These are phyloP conservation scores for Ceratocystis cacaofunesta DNA, from an alignment of 2,329 filamentous ascomycete genomes.

Conservation along the genomic window DNA sequence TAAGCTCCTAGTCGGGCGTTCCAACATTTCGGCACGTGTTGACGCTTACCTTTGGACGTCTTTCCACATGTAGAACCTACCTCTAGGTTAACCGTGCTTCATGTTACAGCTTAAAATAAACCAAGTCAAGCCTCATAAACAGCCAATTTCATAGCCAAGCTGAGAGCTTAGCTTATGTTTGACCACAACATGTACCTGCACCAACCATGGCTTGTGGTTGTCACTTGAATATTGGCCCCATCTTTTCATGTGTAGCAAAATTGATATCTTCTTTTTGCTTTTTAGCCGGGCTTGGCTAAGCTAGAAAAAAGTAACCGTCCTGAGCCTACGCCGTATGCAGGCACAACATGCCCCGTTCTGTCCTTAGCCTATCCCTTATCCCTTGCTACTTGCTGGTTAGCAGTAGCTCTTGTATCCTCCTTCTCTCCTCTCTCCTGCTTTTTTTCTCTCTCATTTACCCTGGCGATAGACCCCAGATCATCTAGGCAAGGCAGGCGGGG, in stretches of 20 bases:
- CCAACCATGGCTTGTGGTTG: too few relatives aligned
- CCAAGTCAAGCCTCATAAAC: not conserved
- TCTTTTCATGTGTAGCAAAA: too few relatives aligned
- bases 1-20: not conserved
- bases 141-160: too few relatives aligned
- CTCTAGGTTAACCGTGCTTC: not conserved
- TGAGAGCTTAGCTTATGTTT: too few relatives aligned
- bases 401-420: not conserved
- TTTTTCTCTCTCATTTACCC: not conserved
- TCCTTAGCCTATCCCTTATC: not conserved
- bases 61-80: not conserved
- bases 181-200: too few relatives aligned
- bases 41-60: not conserved
- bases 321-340: too few relatives aligned
- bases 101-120: constrained; percentile 1
- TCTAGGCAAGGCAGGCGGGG: too few relatives aligned
- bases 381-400: not conserved
- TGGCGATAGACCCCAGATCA: not conserved
- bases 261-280: too few relatives aligned
- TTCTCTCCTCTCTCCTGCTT: not conserved
- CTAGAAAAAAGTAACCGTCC: too few relatives aligned
- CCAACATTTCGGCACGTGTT: not conserved
- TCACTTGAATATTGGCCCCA: too few relatives aligned
- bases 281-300: too few relatives aligned
- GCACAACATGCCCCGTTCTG: not conserved